Evolutionary conservation across 371 early-diverging fungal species (phyloP).

Genomic region (Syncephalastrum monosporum): DNA sequence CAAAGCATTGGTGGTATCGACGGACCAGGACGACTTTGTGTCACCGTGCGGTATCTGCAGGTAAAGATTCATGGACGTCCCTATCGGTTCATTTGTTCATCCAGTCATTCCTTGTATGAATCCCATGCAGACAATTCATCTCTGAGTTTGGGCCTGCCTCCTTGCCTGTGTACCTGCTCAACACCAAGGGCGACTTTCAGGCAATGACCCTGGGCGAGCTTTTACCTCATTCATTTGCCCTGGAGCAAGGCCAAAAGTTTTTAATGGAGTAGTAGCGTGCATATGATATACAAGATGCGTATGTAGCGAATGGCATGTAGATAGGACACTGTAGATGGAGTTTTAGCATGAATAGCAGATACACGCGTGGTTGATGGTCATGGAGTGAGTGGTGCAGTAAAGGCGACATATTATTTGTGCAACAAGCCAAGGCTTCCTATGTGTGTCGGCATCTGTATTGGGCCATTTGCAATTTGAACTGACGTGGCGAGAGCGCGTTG

Average conservation of each 20-base stretch:
- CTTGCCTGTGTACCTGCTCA: conserved; percentile 59
- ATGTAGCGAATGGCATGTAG: no score
- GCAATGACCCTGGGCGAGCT: conserved; percentile 52
- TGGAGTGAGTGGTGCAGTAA: no score
- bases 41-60: conserved; percentile 85
- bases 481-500: no score
- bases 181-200: conserved; percentile 50
- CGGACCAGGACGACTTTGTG: conserved; percentile 54
- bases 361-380: no score
- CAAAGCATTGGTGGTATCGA: conserved; percentile 63
- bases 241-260: conserved; percentile 38
- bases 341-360: no score
- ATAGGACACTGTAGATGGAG: no score
- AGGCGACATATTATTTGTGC: no score
- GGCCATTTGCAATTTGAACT: no score
- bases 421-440: no score
- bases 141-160: conserved; percentile 68
- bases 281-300: no score
- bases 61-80: conserved; percentile 17
- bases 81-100: neutral
- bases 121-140: conserved; percentile 67
- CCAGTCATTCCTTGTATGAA: neutral
- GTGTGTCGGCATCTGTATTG: no score
- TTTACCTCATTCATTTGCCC: conserved; percentile 65
- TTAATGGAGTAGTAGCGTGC: conserved; percentile 4